A percentile compares a stretch with the other conserved stretches of the same genome.
These are phyloP conservation scores for Plantago coronopus DNA, from an alignment of 305 asterid species.

Conservation along the genomic window DNA sequence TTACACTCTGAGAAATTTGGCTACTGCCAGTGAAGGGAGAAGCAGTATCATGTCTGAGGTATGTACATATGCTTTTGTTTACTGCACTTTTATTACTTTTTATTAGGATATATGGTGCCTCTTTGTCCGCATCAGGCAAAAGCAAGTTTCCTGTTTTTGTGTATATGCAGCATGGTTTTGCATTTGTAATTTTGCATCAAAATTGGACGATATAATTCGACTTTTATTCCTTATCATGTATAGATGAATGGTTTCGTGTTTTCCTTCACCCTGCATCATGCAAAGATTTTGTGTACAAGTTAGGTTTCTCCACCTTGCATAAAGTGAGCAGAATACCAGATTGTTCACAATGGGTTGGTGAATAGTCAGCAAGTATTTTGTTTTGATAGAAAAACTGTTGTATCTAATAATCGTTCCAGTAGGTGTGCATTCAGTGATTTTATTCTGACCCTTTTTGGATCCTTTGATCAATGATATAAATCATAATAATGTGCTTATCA, in stretches of 20 bases:
- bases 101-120: neutral
- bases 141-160: no score
- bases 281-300: neutral
- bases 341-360: no score
- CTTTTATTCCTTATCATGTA: neutral
- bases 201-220: neutral
- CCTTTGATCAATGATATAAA: neutral
- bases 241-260: slow-evolving; percentile 11
- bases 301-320: neutral
- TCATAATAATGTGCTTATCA: no score
- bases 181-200: no score
- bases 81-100: neutral
- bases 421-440: neutral
- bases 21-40: slow-evolving; percentile 73
- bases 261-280: neutral
- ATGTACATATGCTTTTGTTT: slow-evolving; percentile 11
- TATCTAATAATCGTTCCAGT: neutral
- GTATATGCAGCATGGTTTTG: no score
- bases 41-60: slow-evolving; percentile 63
- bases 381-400: neutral
- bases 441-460: neutral
- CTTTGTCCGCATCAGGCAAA: neutral
- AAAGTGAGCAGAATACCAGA: neutral
- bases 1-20: slow-evolving; percentile 48
- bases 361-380: neutral